These are phyloP conservation scores for Clarireedia hainanense DNA, from an alignment of 2,329 filamentous ascomycete genomes.

Conservation along the genomic window DNA sequence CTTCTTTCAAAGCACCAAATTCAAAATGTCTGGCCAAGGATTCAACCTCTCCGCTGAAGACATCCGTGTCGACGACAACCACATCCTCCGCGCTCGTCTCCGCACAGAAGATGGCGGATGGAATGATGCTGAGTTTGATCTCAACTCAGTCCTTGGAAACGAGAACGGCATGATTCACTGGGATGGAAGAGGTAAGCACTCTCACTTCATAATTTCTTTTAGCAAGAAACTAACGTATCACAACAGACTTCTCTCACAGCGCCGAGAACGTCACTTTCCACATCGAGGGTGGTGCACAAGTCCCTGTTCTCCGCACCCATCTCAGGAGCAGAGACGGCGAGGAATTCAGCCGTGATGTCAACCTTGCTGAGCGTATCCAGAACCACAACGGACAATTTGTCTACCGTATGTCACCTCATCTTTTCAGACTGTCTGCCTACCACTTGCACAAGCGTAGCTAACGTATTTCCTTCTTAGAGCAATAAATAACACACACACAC, in stretches of 20 bases:
- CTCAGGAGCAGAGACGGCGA: constrained; percentile 31
- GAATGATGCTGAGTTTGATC: constrained; percentile 42
- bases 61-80: constrained; percentile 39
- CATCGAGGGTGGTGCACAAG: constrained; percentile 33
- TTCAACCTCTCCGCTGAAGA: constrained; percentile 44
- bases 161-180: constrained; percentile 37
- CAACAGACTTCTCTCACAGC: constrained; percentile 29
- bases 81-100: constrained; percentile 45
- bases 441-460: background rate
- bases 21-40: constrained; percentile 35
- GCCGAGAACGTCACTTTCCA: constrained; percentile 31
- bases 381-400: constrained; percentile 35
- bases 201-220: background rate
- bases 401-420: constrained; percentile 26
- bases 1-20: constrained; percentile 26
- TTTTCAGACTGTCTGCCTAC: background rate
- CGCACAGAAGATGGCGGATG: constrained; percentile 35
- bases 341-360: constrained; percentile 31
- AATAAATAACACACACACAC: background rate
- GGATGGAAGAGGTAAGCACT: constrained; percentile 24
- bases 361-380: constrained; percentile 35
- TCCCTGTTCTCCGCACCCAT: constrained; percentile 36
- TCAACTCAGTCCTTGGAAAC: constrained; percentile 47
- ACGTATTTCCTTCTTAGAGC: background rate
- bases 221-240: background rate